Evolutionary conservation across 306 rosid species (phyloP).

Genomic region (Alnus glutinosa): DNA sequence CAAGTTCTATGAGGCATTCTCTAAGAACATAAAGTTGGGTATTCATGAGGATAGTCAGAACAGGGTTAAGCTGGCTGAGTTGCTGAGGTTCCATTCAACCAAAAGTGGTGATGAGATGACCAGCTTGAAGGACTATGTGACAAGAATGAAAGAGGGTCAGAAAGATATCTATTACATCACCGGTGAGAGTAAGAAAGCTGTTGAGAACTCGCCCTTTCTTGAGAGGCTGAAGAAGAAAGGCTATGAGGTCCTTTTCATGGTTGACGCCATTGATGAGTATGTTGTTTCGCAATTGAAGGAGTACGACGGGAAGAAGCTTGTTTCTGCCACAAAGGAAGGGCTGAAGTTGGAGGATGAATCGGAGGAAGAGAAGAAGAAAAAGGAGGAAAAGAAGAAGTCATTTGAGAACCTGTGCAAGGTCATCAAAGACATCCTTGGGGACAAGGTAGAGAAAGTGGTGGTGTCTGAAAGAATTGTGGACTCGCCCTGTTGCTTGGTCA

Average conservation of each 20-base stretch:
- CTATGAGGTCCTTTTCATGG: conserved; percentile 35
- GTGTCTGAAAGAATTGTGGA: conserved; percentile 32
- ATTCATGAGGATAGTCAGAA: conserved; percentile 35
- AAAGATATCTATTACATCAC: conserved; percentile 31
- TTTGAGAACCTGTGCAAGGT: conserved; percentile 35
- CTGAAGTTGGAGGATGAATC: conserved; percentile 31
- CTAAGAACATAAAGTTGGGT: conserved; percentile 34
- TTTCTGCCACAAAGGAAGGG: conserved; percentile 34
- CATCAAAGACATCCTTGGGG: conserved; percentile 34
- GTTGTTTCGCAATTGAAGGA: conserved; percentile 34
- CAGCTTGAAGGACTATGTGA: conserved; percentile 37
- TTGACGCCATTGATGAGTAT: conserved; percentile 38
- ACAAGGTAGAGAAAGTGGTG: conserved; percentile 37
- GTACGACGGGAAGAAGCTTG: conserved; percentile 41
- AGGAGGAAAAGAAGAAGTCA: conserved; percentile 32
- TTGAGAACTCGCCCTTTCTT: conserved; percentile 33
- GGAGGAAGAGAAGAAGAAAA: conserved; percentile 29
- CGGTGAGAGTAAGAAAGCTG: conserved; percentile 35
- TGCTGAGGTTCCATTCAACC: conserved; percentile 38
- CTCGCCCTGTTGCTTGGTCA: conserved; percentile 28
- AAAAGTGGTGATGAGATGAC: conserved; percentile 34
- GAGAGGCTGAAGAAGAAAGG: conserved; percentile 37
- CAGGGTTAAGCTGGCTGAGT: conserved; percentile 29
- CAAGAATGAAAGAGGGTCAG: conserved; percentile 38
- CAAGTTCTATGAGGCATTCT: conserved; percentile 35